Percentiles rank a stretch among this genome's conserved stretches.
phyloP scores from a whole-genome alignment of 2,329 filamentous ascomycete species.

The Fusarium euwallaceae region DNA sequence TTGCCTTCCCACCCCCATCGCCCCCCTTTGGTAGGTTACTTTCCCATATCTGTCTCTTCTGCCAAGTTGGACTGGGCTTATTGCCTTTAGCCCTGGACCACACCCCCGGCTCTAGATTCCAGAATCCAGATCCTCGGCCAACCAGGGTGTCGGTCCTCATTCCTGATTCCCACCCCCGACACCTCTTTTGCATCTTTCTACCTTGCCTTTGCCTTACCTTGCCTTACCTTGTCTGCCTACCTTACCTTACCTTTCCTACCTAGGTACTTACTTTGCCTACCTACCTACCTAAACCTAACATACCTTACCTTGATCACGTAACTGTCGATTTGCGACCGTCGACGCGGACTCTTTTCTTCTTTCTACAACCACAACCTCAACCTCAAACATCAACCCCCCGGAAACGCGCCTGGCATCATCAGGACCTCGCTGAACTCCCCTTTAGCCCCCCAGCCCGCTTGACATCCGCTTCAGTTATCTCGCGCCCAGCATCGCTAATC shows the following conservation, averaged over 20 bases:
- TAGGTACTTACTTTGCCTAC: not conserved
- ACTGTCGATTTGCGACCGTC: constrained; percentile 37
- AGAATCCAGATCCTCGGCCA: constrained; percentile 46
- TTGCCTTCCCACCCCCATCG: constrained; percentile 17
- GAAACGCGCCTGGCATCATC: constrained; percentile 24
- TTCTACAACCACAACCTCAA: constrained; percentile 10
- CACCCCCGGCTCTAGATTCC: constrained; percentile 44
- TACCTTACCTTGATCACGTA: constrained; percentile 30
- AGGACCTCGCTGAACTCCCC: constrained; percentile 4
- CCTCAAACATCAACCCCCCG: constrained; percentile 7
- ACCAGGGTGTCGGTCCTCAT: constrained; percentile 42
- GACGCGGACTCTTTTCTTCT: constrained; percentile 29
- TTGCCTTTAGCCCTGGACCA: constrained; percentile 41
- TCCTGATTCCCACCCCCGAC: constrained; percentile 44
- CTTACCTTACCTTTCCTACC: not conserved
- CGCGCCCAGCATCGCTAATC: constrained; percentile 17
- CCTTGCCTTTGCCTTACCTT: constrained; percentile 19
- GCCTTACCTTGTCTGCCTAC: constrained; percentile 3
- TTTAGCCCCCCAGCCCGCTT: not conserved
- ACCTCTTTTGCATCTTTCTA: constrained; percentile 17
- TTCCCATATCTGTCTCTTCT: constrained; percentile 19
- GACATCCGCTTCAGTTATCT: constrained; percentile 5
- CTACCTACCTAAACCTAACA: constrained; percentile 21
- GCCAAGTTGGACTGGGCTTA: constrained; percentile 42
- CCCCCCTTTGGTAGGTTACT: constrained; percentile 23